Conservation (phyloP, 768 basidiomycete genomes). For the Nidula microcarpa region DNA sequence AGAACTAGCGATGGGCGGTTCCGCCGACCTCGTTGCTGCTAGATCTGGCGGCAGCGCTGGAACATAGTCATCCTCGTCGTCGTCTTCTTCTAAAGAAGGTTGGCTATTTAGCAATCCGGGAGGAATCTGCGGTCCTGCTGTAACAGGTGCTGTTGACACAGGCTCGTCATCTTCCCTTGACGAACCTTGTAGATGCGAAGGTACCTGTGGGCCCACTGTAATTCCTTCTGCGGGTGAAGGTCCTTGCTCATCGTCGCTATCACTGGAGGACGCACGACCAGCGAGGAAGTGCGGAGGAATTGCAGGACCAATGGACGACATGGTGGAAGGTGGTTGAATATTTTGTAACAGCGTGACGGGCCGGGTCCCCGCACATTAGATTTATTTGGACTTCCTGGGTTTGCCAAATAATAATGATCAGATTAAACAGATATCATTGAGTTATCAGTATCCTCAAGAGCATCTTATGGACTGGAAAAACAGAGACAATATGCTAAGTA, state of each 20-base stretch:
- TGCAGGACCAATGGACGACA: constrained; percentile 55
- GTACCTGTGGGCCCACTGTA: constrained; percentile 4
- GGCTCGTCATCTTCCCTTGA: constrained; percentile 2
- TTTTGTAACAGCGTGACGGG: neutral
- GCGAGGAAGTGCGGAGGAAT: constrained; percentile 47
- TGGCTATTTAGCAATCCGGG: constrained; percentile 17
- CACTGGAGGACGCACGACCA: neutral
- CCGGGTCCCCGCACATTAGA: neutral
- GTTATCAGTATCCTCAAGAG: too few relatives aligned
- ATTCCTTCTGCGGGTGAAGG: neutral
- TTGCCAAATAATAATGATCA: too few relatives aligned
- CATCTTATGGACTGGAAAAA: too few relatives aligned
- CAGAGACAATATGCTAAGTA: too few relatives aligned
- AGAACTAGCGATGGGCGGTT: constrained; percentile 11
- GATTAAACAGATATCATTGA: too few relatives aligned
- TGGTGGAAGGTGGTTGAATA: constrained; percentile 12
- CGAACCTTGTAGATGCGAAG: neutral
- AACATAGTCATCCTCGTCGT: constrained; percentile 59
- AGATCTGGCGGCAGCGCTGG: constrained; percentile 78
- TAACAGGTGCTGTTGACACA: neutral
- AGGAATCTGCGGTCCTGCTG: constrained; percentile 20
- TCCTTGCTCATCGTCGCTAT: constrained; percentile 13
- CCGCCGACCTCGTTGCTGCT: constrained; percentile 35
- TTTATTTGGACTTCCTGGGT: too few relatives aligned
- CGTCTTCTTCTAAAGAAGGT: constrained; percentile 13